A percentile compares a stretch with the other conserved stretches of the same genome.
phyloP scores from a whole-genome alignment of 2,329 filamentous ascomycete species.

The Aureobasidium musti region DNA sequence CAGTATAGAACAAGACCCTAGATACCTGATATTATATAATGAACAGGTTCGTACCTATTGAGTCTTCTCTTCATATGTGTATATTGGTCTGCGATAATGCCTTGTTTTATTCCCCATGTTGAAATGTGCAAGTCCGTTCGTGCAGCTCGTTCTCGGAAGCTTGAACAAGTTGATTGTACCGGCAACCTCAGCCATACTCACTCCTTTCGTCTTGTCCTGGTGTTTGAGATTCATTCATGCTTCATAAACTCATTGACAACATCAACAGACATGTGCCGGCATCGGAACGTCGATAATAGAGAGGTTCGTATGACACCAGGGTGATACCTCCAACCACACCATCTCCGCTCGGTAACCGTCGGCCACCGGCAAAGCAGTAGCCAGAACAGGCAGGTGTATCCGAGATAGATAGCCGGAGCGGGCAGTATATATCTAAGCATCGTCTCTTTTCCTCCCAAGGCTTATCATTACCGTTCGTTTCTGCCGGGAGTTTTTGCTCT shows the following conservation, averaged over 20 bases:
- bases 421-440: background rate
- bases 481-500: background rate
- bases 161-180: too few relatives aligned
- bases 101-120: too few relatives aligned
- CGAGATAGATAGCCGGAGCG: background rate
- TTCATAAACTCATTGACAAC: background rate
- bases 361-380: background rate
- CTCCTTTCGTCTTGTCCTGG: background rate
- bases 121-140: too few relatives aligned
- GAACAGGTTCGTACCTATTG: background rate
- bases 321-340: background rate
- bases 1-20: conserved; percentile 15
- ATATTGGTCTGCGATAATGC: background rate
- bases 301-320: background rate
- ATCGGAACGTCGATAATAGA: background rate
- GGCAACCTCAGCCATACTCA: too few relatives aligned
- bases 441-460: background rate
- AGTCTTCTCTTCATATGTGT: background rate
- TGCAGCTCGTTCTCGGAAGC: too few relatives aligned
- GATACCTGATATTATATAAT: conserved; percentile 14
- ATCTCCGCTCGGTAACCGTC: background rate
- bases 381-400: background rate
- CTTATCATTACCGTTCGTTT: background rate
- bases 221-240: too few relatives aligned
- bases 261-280: background rate